Evolutionary conservation across 345 rosid species (phyloP), one percentile per base, ranked within the genome.

Genomic region (Syzygium aromaticum): DNA sequence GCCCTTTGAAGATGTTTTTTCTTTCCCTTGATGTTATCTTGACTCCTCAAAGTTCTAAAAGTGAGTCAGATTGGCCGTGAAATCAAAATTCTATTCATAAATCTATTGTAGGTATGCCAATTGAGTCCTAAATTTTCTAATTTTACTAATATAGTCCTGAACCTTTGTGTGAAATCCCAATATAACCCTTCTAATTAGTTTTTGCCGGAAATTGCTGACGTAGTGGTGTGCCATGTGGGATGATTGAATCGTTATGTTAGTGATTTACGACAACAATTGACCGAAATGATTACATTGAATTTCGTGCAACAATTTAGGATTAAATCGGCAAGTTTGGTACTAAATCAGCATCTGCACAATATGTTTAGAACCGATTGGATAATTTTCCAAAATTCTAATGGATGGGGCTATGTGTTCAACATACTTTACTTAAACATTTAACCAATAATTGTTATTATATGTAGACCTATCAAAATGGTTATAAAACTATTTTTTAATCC

Each of bases 221-320:
- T 38, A 14, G 4, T 1, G 4, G 11, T 21, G 25, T 54, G 5
- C 59, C 11, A 22, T 43, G 7, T 43, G 1, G 1, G 1, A 38
- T 0, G 0, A 73, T 19, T 0, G 0, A 2, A 73, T 17, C 1
- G 6, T 6, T 4, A 73, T 0, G 1, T 73, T 0, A 19, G 7
- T 0, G 13, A 73, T 73, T 10, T 19, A 19, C 15, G 7, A 23
- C 1, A 11, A 0, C 21, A 19, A 73, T 33, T 38, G 49, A 38
- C 22, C 11, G 27, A 1, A 40, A 38, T 73, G 25, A 21, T 73
- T 73, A 73, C 5, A 4, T 19, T 9, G 3, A 38, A 73, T 73
- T 40, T 73, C 27, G 0, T 0, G 49, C 43, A 73, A 73, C 19
- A 73, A 2, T 33, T 38, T 73, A 17, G 23, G 49, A 4, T 21